Evolutionary conservation across 2,329 filamentous ascomycete species (phyloP).

Genomic region (Phialophora tarda): DNA sequence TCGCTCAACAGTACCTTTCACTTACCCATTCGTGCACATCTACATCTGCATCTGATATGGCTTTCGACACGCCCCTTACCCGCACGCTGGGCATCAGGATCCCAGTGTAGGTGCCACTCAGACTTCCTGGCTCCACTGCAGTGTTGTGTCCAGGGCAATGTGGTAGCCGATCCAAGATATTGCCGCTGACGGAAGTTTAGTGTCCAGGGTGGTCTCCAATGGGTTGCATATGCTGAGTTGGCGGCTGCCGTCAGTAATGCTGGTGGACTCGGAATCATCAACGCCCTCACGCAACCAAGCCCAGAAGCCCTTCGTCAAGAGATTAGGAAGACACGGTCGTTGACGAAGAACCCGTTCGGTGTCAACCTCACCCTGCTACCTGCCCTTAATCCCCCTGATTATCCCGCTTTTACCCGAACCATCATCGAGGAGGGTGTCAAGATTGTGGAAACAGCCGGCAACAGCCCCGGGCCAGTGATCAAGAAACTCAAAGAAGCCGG

Average conservation of each 20-base stretch:
- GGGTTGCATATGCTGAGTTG: conserved; percentile 61
- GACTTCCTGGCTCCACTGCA: conserved; percentile 43
- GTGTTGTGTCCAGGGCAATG: too few species aligned
- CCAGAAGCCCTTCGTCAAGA: conserved; percentile 91
- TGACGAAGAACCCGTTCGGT: conserved; percentile 71
- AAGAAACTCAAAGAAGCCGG: conserved; percentile 80
- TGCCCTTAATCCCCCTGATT: conserved; percentile 86
- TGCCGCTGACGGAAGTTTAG: not conserved
- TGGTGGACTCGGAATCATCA: conserved; percentile 59
- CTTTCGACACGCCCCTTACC: conserved; percentile 19
- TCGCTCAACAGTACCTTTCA: not conserved
- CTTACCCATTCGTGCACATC: not conserved
- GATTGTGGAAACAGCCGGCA: conserved; percentile 92
- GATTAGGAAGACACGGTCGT: conserved; percentile 80
- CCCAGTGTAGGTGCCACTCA: conserved; percentile 5
- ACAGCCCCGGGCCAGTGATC: conserved; percentile 89
- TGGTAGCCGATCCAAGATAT: too few species aligned
- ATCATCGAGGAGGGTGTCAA: conserved; percentile 91
- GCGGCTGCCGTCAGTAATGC: conserved; percentile 60
- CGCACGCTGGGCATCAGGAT: conserved; percentile 21
- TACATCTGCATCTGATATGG: conserved; percentile 5
- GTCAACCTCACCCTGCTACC: conserved; percentile 96
- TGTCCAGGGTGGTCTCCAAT: conserved; percentile 61
- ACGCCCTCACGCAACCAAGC: conserved; percentile 81
- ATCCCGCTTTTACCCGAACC: conserved; percentile 86